A percentile compares a stretch with the other conserved stretches of the same genome.
Conservation (phyloP, 2,329 filamentous ascomycete genomes). For the Ophiocordyceps australis region DNA sequence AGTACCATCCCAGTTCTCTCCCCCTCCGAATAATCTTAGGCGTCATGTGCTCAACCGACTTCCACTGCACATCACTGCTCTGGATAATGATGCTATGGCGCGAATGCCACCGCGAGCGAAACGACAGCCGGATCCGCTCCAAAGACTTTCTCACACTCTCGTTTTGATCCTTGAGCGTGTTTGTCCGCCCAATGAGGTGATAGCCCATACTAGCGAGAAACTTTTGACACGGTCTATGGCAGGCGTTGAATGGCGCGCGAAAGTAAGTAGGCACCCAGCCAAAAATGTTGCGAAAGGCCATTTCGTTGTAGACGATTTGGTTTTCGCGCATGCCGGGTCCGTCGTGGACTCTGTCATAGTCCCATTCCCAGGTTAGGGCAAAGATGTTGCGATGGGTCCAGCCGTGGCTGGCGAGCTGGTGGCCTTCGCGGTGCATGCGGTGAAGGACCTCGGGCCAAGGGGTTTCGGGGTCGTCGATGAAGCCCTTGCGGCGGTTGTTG, state of each 20-base stretch:
- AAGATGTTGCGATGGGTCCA: conserved; percentile 27
- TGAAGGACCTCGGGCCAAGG: conserved; percentile 17
- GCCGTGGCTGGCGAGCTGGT: conserved; percentile 27
- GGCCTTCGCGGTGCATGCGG: conserved; percentile 21
- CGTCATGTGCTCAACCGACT: conserved; percentile 23
- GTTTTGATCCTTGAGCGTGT: conserved; percentile 41
- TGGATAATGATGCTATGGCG: conserved; percentile 28
- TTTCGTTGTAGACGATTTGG: conserved; percentile 25
- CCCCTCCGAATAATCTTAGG: conserved; percentile 23
- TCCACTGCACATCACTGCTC: conserved; percentile 30
- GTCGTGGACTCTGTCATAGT: conserved; percentile 5
- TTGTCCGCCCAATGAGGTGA: conserved; percentile 35
- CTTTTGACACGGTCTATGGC: conserved; percentile 16
- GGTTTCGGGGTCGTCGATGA: conserved; percentile 17
- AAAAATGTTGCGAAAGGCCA: conserved; percentile 21
- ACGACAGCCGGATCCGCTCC: too few relatives aligned
- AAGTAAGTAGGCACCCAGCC: conserved; percentile 23
- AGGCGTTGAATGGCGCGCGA: conserved; percentile 25
- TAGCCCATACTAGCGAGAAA: conserved; percentile 25
- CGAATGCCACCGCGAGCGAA: conserved; percentile 3
- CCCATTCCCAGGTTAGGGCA: conserved; percentile 5
- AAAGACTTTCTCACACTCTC: too few relatives aligned
- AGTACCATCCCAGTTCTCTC: conserved; percentile 19
- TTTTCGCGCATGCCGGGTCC: conserved; percentile 7
- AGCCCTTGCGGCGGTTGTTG: conserved; percentile 19